Evolutionary conservation across 2,329 filamentous ascomycete genomes (phyloP).

Genomic region (Dactylellina drechsleri): DNA sequence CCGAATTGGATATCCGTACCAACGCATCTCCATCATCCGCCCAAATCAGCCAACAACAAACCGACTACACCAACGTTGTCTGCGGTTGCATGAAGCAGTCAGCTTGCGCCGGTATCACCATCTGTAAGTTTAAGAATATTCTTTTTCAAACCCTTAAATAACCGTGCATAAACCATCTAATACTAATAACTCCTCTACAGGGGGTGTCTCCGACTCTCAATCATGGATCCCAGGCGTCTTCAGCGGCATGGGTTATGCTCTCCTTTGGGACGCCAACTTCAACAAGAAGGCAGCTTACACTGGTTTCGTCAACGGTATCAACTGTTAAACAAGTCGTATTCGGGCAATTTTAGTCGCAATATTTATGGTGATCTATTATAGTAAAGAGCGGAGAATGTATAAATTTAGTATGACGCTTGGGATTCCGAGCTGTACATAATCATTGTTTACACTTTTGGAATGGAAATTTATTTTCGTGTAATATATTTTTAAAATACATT

Average conservation of each 20-base stretch:
- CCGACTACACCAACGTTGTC: slow-evolving; percentile 62
- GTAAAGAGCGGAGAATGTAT: slow-evolving; percentile 23
- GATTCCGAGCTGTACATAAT: slow-evolving; percentile 45
- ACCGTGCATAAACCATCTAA: not conserved
- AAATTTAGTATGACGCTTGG: slow-evolving; percentile 34
- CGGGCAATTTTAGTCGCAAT: not conserved
- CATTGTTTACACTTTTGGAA: slow-evolving; percentile 3
- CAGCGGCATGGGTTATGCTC: slow-evolving; percentile 65
- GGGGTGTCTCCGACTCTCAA: slow-evolving; percentile 64
- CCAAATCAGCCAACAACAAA: slow-evolving; percentile 58
- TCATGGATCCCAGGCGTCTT: slow-evolving; percentile 65
- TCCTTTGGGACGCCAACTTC: slow-evolving; percentile 68
- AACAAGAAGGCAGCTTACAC: slow-evolving; percentile 67
- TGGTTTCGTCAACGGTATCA: slow-evolving; percentile 63
- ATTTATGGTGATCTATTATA: not conserved
- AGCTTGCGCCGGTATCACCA: slow-evolving; percentile 74
- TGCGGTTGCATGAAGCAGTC: slow-evolving; percentile 69
- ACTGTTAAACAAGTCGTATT: slow-evolving; percentile 55
- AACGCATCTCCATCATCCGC: slow-evolving; percentile 67
- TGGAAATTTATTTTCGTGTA: slow-evolving; percentile 11
- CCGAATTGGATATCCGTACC: slow-evolving; percentile 74
- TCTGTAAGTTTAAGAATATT: slow-evolving; percentile 63
- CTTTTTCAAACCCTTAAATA: not conserved
- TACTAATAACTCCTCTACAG: slow-evolving; percentile 24
- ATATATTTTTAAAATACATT: not conserved